Base-by-base conservation (phyloP, 179 eudicot species). In the Camellia oleifera region DNA sequence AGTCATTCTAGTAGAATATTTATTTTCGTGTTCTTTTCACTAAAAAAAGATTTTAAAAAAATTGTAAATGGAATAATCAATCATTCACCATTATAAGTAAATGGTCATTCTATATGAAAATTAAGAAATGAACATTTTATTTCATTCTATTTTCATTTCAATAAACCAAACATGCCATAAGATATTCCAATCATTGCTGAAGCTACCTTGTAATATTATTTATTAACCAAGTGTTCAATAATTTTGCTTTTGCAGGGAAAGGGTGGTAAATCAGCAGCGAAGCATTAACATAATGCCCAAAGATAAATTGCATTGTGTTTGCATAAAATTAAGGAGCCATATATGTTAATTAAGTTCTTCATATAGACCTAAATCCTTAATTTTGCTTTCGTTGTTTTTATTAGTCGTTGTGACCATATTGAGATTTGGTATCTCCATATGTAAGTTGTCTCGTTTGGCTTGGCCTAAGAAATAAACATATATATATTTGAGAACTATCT, bases 241-340 rank as follows among this genome's bases (percentile, higher is more conserved):
- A 48, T 14, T 65, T 26, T 26, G 32, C 32, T 26, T 26, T 78
- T 68, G n/a, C 72, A 78, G 80, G 74, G 20, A 26, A 78, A 78
- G 65, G 32, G 74, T 42, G 74, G 80, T 5, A 78, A 78, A 42
- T 56, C 80, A n/a, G 74, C 74, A 40, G 80, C 74, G 7, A 78
- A 60, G 57, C 64, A 76, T 53, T 76, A 18, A 62, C 67, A 40
- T 32, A 13, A 9, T 75, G 77, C 67, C 32, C 32, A 20, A 7
- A 54, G 64, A 56, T 1, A 20, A 26, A 26, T 26, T 1, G 40
- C 18, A 54, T 74, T 26, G 32, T 26, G 32, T n/a, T 54, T 8
- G n/a, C n/a, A 15, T 32, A 23, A 42, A 26, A 26, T 26, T 26
- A 32, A 17, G 66, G 8, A 74, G 77, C 67, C 17, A 58, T 65